Conservation (phyloP, 257 asterid genomes). For the Jasminum sambac region DNA sequence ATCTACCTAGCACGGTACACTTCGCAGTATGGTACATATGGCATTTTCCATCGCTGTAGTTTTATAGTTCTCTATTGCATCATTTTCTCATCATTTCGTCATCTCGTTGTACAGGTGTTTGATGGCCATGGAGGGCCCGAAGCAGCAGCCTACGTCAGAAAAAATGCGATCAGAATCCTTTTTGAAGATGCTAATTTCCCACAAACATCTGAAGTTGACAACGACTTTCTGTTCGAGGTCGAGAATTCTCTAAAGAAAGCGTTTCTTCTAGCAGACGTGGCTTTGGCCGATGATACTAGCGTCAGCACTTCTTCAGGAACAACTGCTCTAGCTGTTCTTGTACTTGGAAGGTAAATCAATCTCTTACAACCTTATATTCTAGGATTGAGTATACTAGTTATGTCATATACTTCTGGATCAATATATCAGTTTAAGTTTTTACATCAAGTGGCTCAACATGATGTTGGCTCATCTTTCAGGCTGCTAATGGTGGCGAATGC, state of each 20-base stretch:
- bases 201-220: constrained; percentile 38
- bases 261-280: constrained; percentile 62
- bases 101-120: constrained; percentile 43
- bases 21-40: too few relatives aligned
- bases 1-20: too few relatives aligned
- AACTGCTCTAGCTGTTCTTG: constrained; percentile 66
- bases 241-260: constrained; percentile 53
- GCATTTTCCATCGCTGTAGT: too few relatives aligned
- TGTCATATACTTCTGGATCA: too few relatives aligned
- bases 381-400: background rate
- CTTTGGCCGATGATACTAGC: constrained; percentile 58
- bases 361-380: constrained; percentile 9
- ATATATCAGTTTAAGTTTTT: too few relatives aligned
- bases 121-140: constrained; percentile 95
- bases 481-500: constrained; percentile 79
- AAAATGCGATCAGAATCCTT: constrained; percentile 55
- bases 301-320: constrained; percentile 69
- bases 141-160: constrained; percentile 73
- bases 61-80: background rate
- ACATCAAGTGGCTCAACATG: too few relatives aligned
- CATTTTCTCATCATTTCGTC: constrained; percentile 13
- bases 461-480: constrained; percentile 38
- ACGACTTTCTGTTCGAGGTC: constrained; percentile 42
- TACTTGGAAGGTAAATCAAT: constrained; percentile 54
- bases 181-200: constrained; percentile 66